Evolutionary conservation across 805 yeast species (phyloP), one percentile per base, ranked within the genome.

Genomic region (Isabelozyma rhagii): DNA sequence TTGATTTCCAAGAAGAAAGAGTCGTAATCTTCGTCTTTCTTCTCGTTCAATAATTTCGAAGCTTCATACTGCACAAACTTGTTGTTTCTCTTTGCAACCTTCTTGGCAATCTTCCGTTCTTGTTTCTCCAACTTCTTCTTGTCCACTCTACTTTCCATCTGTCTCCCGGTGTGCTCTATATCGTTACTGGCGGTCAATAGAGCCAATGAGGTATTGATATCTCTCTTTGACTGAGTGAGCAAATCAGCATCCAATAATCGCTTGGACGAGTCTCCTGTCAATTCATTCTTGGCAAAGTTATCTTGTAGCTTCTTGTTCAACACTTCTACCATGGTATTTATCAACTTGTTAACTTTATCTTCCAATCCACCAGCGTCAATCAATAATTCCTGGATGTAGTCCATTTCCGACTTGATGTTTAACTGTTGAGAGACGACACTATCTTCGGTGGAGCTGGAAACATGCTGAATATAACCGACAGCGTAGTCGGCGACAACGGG

Each of bases 41-140:
- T 71, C 41, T 82, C 88, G 53, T 80, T 78, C 54, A 94, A 77
- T 58, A 94, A 78, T 71, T 88, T 91, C 41, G 97, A 91, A n/a
- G 97, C 97, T 70, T 94, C 97, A 66, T 90, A 90, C 62, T 89
- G 66, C 57, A 89, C 96, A 64, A 88, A 87, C 64, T 85, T 82
- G 66, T 89, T 89, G 64, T 82, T 82, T 58, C 91, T 80, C 75
- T 93, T 93, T 40, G 97, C 97, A 53, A 94, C 93, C 73, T 94
- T 94, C 64, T 96, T 93, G 18, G 97, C 97, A 65, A 94, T 92
- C 77, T 94, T 94, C 62, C 91, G 83, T 75, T 94, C 99, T 50
- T 97, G 99, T 69, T 93, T 94, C 65, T 92, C 97, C 61, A 94
- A 83, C 70, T 94, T 94, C 83, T 91, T 92, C 78, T 87, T 87